Evolutionary conservation across 2,329 filamentous ascomycete species (phyloP), one percentile per base, ranked within the genome.

Genomic region (Seiridium cupressi): DNA sequence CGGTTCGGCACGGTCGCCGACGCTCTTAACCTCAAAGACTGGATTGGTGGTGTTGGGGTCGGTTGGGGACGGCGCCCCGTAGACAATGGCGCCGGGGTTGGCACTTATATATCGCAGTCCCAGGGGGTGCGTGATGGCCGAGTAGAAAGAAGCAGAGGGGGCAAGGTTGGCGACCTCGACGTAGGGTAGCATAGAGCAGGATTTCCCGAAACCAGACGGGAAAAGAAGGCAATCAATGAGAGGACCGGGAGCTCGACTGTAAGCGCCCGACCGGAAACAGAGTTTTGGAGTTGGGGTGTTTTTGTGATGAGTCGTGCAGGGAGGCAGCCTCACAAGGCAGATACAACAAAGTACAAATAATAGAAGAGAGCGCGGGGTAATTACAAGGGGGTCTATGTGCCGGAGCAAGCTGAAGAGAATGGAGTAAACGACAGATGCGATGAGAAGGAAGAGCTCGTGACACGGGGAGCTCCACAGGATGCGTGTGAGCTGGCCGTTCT

Each of bases 111-210:
- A 96, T 62, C 84, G 84, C 63, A 96, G 87, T 44, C 90, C 90
- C 31, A 96, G 82, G 3, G 91, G 89, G 67, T 94, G 91, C 6
- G 92, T 82, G 64, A 92, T 83, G 63, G 90, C 85, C 31, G 93
- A 85, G 75, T 92, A 96, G 79, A 96, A 96, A 6, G 92, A 95
- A 55, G 89, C 87, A 3, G 92, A 90, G 42, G 88, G 86, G 58
- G 92, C 86, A 58, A 96, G 85, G 74, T 93, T 88, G 62, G 87
- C 88, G 70, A 96, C 92, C 70, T 85, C 80, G 65, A 87, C 70
- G 64, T 80, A 79, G 54, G 84, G 83, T 63, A 82, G 70, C 72
- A 78, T 77, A 65, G 72, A 71, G 57, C 5, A 60, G 58, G 48
- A 31, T 9, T 36, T 26, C 49, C 49, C 34, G 34, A 18, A 18